phyloP scores from a whole-genome alignment of 176 grass and related monocot species.

The Stipa capillata region DNA sequence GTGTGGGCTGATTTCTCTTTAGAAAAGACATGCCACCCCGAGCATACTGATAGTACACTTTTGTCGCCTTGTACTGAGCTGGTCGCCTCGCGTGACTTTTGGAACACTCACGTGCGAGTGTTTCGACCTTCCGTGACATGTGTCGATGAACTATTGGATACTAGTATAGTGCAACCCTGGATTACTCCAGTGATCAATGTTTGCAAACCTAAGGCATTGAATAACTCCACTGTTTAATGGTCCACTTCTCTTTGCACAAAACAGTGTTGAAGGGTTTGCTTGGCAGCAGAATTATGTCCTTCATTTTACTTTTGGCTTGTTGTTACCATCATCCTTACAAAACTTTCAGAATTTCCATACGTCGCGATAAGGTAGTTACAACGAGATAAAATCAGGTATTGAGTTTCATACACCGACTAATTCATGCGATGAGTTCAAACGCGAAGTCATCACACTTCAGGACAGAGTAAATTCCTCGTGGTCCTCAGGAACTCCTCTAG shows the following conservation, averaged over 20 bases:
- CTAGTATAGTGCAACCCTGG: not conserved
- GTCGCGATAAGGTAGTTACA: not conserved
- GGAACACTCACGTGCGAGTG: constrained; percentile 19
- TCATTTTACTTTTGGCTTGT: not conserved
- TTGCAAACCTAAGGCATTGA: not conserved
- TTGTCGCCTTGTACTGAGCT: constrained; percentile 11
- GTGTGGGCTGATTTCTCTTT: not conserved
- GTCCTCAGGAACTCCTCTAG: not conserved
- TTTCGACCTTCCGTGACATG: not conserved
- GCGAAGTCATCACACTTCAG: not conserved
- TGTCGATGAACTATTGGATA: not conserved
- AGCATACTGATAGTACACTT: not conserved
- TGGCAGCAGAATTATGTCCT: not conserved
- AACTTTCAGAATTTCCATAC: not conserved
- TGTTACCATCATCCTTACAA: not conserved
- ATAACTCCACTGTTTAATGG: not conserved
- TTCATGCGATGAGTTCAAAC: not conserved
- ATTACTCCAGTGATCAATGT: not conserved
- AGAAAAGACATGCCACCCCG: not conserved
- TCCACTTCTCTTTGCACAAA: not conserved
- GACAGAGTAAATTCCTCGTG: not conserved
- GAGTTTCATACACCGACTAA: not conserved
- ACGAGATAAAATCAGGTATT: not conserved
- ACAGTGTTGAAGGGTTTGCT: not conserved
- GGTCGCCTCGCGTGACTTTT: not conserved